Percentiles rank a stretch among this genome's conserved stretches.
These are phyloP conservation scores for Wickerhamiella dianesei DNA, from an alignment of 805 yeast species.

Conservation along the genomic window DNA sequence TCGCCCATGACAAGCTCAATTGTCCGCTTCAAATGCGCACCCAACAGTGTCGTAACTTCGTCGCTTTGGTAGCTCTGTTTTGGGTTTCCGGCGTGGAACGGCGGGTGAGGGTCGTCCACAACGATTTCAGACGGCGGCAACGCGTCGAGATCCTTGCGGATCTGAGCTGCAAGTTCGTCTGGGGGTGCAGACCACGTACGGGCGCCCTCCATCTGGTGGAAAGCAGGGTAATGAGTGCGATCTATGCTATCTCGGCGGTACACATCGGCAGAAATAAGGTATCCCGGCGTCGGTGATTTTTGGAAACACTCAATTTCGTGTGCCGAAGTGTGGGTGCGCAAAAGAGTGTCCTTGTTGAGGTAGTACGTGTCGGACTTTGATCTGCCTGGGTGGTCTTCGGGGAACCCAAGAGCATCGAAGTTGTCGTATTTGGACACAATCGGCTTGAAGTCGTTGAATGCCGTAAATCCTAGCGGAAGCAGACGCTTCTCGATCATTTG, in stretches of 20 bases:
- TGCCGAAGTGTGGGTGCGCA: slow-evolving; percentile 94
- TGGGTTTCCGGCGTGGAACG: slow-evolving; percentile 51
- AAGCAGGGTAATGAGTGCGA: slow-evolving; percentile 90
- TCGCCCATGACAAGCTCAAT: slow-evolving; percentile 70
- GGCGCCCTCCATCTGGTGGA: slow-evolving; percentile 97
- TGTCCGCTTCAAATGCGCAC: slow-evolving; percentile 72
- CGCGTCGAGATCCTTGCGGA: slow-evolving; percentile 44
- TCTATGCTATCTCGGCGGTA: slow-evolving; percentile 93
- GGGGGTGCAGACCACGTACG: slow-evolving; percentile 57
- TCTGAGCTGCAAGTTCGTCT: slow-evolving; percentile 29
- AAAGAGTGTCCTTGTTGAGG: slow-evolving; percentile 52
- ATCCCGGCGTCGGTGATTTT: slow-evolving; percentile 60
- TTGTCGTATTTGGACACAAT: slow-evolving; percentile 71
- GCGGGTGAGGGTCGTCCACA: slow-evolving; percentile 61
- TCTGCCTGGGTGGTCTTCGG: slow-evolving; percentile 85
- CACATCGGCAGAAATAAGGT: slow-evolving; percentile 88
- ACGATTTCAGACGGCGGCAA: slow-evolving; percentile 51
- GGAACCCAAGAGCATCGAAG: slow-evolving; percentile 86
- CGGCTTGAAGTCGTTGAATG: slow-evolving; percentile 69
- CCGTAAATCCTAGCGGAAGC: slow-evolving; percentile 48
- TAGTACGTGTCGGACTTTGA: slow-evolving; percentile 88
- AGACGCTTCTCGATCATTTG: slow-evolving; percentile 59
- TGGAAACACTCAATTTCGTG: slow-evolving; percentile 83
- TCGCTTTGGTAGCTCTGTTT: slow-evolving; percentile 66
- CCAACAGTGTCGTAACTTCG: slow-evolving; percentile 52